Evolutionary conservation across 208 protist genomes (phyloP).

Genomic region (Trypanosoma congolense): DNA sequence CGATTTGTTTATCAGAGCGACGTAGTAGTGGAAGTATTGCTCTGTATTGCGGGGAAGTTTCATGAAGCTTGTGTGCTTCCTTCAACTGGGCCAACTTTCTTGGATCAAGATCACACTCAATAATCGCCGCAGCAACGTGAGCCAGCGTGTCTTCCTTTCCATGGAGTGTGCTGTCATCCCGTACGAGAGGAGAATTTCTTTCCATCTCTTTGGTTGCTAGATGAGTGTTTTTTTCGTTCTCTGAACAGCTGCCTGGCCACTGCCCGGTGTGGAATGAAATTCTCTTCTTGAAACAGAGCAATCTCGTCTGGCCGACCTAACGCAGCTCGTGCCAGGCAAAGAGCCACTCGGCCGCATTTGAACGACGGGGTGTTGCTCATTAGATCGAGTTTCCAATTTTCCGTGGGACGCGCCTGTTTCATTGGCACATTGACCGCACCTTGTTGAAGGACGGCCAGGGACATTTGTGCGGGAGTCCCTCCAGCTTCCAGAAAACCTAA

Average conservation of each 20-base stretch:
- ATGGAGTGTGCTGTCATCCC: slow-evolving; percentile 13
- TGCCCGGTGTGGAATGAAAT: slow-evolving; percentile 6
- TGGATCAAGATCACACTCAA: slow-evolving; percentile 12
- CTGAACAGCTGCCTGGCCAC: no score
- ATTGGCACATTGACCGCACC: not conserved
- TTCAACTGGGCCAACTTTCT: slow-evolving; percentile 1
- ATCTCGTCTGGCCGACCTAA: slow-evolving; percentile 5
- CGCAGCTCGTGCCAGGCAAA: slow-evolving; percentile 1
- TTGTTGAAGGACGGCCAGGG: not conserved
- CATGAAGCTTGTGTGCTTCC: slow-evolving; percentile 6
- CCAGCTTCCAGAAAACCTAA: not conserved
- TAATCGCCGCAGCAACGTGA: slow-evolving; percentile 1
- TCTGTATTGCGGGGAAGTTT: not conserved
- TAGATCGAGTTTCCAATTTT: slow-evolving; percentile 3
- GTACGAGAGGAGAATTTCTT: slow-evolving; percentile 7
- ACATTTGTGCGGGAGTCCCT: slow-evolving; percentile 1
- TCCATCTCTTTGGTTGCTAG: not conserved
- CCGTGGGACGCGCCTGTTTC: slow-evolving; percentile 9
- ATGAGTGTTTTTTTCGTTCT: not conserved
- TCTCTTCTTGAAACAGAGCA: slow-evolving; percentile 5
- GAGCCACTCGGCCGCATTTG: slow-evolving; percentile 7
- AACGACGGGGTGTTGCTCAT: not conserved
- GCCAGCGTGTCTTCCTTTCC: slow-evolving; percentile 8
- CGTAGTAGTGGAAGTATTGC: not conserved
- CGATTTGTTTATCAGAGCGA: not conserved